Percentiles rank a stretch among this genome's conserved stretches.
phyloP scores from a whole-genome alignment of 106 monocot species.

The Vanilla planifolia region DNA sequence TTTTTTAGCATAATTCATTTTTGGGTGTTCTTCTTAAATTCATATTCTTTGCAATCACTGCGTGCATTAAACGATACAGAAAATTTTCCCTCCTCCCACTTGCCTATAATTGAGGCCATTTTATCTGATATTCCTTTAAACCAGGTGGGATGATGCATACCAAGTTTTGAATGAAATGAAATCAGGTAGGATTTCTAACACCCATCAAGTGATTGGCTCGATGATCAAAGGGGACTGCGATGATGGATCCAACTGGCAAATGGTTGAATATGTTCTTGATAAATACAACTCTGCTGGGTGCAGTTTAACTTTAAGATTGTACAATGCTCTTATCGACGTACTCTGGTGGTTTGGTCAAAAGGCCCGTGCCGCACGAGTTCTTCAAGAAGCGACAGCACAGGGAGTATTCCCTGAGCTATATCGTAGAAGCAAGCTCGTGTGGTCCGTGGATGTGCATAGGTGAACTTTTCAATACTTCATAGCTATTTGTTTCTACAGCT shows the following conservation, averaged over 20 bases:
- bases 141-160: slow-evolving; percentile 80
- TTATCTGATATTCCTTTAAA: neutral
- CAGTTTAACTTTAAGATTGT: slow-evolving; percentile 68
- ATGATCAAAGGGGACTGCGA: slow-evolving; percentile 94
- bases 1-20: too few species aligned
- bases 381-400: slow-evolving; percentile 47
- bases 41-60: too few species aligned
- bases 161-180: slow-evolving; percentile 80
- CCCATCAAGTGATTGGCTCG: slow-evolving; percentile 76
- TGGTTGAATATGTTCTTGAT: slow-evolving; percentile 94
- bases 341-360: slow-evolving; percentile 96
- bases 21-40: too few species aligned
- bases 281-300: slow-evolving; percentile 74
- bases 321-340: slow-evolving; percentile 77
- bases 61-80: neutral
- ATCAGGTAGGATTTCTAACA: slow-evolving; percentile 56
- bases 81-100: neutral
- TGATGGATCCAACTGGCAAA: slow-evolving; percentile 96
- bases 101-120: neutral
- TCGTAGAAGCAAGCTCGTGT: slow-evolving; percentile 79
- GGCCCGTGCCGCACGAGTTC: slow-evolving; percentile 60
- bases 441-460: slow-evolving; percentile 97
- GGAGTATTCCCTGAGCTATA: slow-evolving; percentile 80
- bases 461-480: slow-evolving; percentile 5
- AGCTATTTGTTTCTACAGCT: neutral